phyloP scores from a whole-genome alignment of 1,139 yeast species.

The Debaryomyces singareniensis region DNA sequence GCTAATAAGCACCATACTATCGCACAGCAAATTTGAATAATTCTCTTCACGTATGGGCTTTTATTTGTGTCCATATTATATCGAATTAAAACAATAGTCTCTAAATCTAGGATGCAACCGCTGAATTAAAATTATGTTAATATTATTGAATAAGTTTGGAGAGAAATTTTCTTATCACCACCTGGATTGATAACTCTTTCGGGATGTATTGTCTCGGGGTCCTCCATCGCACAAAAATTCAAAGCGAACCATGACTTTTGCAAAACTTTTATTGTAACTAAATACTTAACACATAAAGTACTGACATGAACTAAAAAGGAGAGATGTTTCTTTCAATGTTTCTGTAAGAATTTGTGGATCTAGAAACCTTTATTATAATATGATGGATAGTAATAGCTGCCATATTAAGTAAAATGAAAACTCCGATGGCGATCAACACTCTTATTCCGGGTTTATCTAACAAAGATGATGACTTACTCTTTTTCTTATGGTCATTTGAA shows the following conservation, averaged over 20 bases:
- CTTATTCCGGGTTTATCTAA: conserved; percentile 15
- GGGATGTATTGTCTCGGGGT: no score
- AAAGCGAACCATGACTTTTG: no score
- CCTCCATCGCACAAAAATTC: no score
- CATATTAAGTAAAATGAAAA: conserved; percentile 15
- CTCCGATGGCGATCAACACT: conserved; percentile 5
- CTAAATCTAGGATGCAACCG: no score
- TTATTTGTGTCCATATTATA: conserved; percentile 7
- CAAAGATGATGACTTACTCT: conserved; percentile 2
- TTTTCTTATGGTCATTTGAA: conserved; percentile 2
- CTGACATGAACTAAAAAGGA: conserved; percentile 25
- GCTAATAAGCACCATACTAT: conserved; percentile 82
- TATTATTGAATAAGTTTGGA: no score
- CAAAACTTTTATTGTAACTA: no score
- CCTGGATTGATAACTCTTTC: neutral
- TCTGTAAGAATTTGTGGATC: conserved; percentile 25
- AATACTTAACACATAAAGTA: no score
- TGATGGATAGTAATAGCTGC: conserved; percentile 33
- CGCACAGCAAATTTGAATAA: conserved; percentile 48
- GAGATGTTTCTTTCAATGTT: conserved; percentile 32
- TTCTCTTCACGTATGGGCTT: conserved; percentile 14
- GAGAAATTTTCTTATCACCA: no score
- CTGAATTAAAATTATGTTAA: no score
- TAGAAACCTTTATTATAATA: conserved; percentile 22
- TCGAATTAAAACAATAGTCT: no score